A percentile compares a stretch with the other conserved stretches of the same genome.
Conservation (phyloP, 2,329 filamentous ascomycete genomes). For the Exserohilum rostratum region DNA sequence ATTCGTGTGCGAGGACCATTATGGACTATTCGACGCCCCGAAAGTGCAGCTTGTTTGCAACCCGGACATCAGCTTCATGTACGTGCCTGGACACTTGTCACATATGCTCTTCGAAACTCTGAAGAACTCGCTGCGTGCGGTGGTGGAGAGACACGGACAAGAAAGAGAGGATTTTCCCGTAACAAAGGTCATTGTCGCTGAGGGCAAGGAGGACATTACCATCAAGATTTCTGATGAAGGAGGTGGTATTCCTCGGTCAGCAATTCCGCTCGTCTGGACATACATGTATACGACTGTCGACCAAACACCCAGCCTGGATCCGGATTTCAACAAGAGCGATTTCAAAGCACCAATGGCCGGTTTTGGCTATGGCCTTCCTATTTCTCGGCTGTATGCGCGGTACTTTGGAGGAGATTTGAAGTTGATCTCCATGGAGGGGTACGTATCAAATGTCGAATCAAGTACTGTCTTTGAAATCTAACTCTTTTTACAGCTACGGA, state of each 20-base stretch:
- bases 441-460: conserved; percentile 51
- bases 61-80: conserved; percentile 96
- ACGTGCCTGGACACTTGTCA: conserved; percentile 96
- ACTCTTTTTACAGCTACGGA: conserved; percentile 71
- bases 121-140: conserved; percentile 96
- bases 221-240: conserved; percentile 98
- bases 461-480: conserved; percentile 23
- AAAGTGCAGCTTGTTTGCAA: conserved; percentile 97
- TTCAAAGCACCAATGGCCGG: conserved; percentile 99
- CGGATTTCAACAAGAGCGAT: conserved; percentile 98
- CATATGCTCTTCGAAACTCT: conserved; percentile 99
- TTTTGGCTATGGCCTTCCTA: conserved; percentile 96
- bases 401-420: conserved; percentile 98
- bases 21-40: conserved; percentile 94
- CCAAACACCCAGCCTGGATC: conserved; percentile 90
- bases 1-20: conserved; percentile 99
- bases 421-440: conserved; percentile 99
- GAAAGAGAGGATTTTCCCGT: conserved; percentile 96
- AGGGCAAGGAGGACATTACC: conserved; percentile 97
- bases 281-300: conserved; percentile 99
- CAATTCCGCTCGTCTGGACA: conserved; percentile 98
- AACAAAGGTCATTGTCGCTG: conserved; percentile 96
- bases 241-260: conserved; percentile 88
- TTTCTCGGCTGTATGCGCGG: conserved; percentile 89
- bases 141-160: conserved; percentile 92